Percentiles rank a stretch among this genome's conserved stretches.
Conservation (phyloP, 768 basidiomycete genomes). For the Kwoniella botswanensis region DNA sequence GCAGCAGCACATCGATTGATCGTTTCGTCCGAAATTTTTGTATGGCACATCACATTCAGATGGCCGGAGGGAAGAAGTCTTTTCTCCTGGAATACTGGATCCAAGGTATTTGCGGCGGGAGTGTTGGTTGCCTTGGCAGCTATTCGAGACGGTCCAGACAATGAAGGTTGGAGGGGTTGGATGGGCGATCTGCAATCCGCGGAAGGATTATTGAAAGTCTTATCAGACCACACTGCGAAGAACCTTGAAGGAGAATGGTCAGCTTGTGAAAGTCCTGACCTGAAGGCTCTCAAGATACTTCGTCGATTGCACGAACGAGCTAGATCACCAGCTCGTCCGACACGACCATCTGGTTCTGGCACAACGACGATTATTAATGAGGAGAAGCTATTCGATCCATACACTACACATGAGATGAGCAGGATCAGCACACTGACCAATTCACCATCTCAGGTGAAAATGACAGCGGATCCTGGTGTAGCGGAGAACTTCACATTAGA, state of each 20-base stretch:
- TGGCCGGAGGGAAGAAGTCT: conserved; percentile 13
- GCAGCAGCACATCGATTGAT: conserved; percentile 14
- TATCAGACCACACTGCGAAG: conserved; percentile 1
- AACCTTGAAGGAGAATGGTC: neutral
- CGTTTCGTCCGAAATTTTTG: conserved; percentile 7
- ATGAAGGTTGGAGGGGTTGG: neutral
- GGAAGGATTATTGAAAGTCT: conserved; percentile 6
- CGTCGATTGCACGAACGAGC: conserved; percentile 7
- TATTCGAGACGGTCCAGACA: neutral
- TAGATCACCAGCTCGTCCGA: neutral
- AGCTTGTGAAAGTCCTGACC: conserved; percentile 2
- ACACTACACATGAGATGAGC: conserved; percentile 11
- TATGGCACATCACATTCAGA: conserved; percentile 15
- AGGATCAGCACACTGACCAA: neutral
- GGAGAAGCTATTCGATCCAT: conserved; percentile 13
- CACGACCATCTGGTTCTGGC: neutral
- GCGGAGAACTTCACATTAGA: conserved; percentile 15
- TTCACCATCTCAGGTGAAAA: neutral
- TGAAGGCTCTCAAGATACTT: conserved; percentile 12
- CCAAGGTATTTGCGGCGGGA: conserved; percentile 18
- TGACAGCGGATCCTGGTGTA: neutral
- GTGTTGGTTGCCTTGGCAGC: conserved; percentile 7
- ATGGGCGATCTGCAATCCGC: conserved; percentile 16
- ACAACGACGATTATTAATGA: neutral
- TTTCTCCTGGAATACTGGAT: conserved; percentile 23